Evolutionary conservation across 169 alveolate species (phyloP), one percentile per base, ranked within the genome.

Genomic region (Plasmodium sp.): DNA sequence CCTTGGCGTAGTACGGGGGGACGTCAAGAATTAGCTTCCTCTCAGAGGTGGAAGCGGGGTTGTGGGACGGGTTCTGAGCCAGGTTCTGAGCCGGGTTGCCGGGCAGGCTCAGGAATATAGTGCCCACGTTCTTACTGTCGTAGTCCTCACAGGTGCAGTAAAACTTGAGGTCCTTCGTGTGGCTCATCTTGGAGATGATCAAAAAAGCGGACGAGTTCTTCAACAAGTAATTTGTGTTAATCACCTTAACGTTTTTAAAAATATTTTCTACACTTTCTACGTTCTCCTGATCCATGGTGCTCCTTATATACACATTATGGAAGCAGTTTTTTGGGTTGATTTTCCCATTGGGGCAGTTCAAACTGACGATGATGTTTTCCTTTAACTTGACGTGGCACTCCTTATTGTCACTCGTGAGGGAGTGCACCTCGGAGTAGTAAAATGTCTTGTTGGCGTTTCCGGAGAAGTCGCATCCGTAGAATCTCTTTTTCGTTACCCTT

Each of bases 91-190:
- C 5, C n/a, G 34, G 34, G n/a, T 43, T 34, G 48, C 48, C 58
- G 43, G 27, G 33, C 62, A 62, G 81, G 80, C 80, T 90, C 18
- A 90, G 10, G 39, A 27, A 58, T 10, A 90, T 58, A 0, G 94
- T 90, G 3, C 94, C 94, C 31, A 90, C 73, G 80, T 90, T 54
- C 72, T 90, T 80, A 0, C 80, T 90, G 43, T 80, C 45, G 72
- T 58, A n/a, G 80, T 90, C 73, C 33, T 90, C 91, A 90, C 94
- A 90, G 7, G 94, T 90, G 39, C 94, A 90, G 54, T 80, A 90
- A 48, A 80, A 79, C 45, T 90, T 67, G 14, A 90, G 51, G n/a
- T 90, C 86, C 48, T 67, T 79, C 45, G 48, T 81, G 5, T 62
- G n/a, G 9, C 34, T 90, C 4, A 90, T 80, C 33, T 90, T 74